Evolutionary conservation across 345 rosid genomes (phyloP).

Genomic region (Aquilaria sinensis): DNA sequence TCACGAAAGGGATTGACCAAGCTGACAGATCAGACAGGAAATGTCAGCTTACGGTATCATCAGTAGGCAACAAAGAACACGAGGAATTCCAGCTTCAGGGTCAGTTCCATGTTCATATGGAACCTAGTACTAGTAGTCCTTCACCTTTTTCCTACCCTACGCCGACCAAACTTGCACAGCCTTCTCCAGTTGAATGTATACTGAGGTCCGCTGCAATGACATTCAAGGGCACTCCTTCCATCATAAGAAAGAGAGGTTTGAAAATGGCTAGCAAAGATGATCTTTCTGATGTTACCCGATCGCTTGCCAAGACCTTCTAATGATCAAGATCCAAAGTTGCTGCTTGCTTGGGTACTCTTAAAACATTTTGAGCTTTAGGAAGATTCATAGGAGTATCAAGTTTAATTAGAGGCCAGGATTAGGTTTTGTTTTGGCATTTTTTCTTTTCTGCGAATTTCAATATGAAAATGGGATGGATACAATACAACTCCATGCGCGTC

Average conservation of each 20-base stretch:
- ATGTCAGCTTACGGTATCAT: neutral
- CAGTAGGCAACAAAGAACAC: slow-evolving; percentile 3
- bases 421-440: no score
- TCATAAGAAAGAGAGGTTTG: slow-evolving; percentile 30
- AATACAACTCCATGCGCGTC: no score
- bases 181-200: slow-evolving; percentile 17
- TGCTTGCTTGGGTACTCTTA: no score
- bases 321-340: neutral
- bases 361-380: no score
- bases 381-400: no score
- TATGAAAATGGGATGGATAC: no score
- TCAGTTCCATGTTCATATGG: neutral
- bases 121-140: no score
- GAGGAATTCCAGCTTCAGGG: slow-evolving; percentile 11
- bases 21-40: slow-evolving; percentile 1
- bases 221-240: slow-evolving; percentile 36
- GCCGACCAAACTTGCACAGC: slow-evolving; percentile 17
- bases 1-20: neutral
- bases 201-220: slow-evolving; percentile 39
- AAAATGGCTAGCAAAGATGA: neutral
- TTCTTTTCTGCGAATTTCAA: no score
- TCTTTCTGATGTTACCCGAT: slow-evolving; percentile 2
- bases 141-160: slow-evolving; percentile 14
- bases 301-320: slow-evolving; percentile 7
- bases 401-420: no score